Evolutionary conservation across 306 rosid species (phyloP).

Genomic region (Mimosa bimucronata): DNA sequence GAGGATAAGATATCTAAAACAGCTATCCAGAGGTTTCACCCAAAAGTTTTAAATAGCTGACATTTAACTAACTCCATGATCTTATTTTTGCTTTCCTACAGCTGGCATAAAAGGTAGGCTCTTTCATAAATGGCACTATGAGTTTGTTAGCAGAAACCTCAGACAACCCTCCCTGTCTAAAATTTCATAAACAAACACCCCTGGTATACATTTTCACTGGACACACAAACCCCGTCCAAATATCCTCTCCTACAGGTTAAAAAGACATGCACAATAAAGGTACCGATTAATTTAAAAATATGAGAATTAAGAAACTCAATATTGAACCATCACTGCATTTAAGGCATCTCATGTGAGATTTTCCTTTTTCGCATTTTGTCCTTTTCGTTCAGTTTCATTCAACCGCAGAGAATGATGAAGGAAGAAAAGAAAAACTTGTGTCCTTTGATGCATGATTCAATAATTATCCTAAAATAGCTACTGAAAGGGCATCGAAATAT

Average conservation of each 20-base stretch:
- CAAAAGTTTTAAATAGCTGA: slow-evolving; percentile 21
- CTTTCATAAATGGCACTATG: slow-evolving; percentile 8
- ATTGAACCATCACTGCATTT: background rate
- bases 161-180: background rate
- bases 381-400: background rate
- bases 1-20: slow-evolving; percentile 31
- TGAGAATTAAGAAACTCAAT: slow-evolving; percentile 3
- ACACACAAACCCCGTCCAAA: background rate
- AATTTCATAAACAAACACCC: background rate
- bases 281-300: background rate
- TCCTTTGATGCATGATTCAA: slow-evolving; percentile 27
- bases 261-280: background rate
- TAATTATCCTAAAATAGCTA: slow-evolving; percentile 21
- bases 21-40: slow-evolving; percentile 15
- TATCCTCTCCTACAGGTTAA: background rate
- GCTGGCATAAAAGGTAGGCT: slow-evolving; percentile 1
- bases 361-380: background rate
- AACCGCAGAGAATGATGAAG: background rate
- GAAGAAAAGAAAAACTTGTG: background rate
- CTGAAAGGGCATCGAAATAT: background rate
- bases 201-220: background rate
- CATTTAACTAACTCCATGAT: slow-evolving; percentile 21
- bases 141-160: background rate
- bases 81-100: slow-evolving; percentile 24
- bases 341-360: slow-evolving; percentile 1